Evolutionary conservation across 2,329 filamentous ascomycete genomes (phyloP), one percentile per base, ranked within the genome.

Genomic region (Paraphaeosphaeria sporulosa): DNA sequence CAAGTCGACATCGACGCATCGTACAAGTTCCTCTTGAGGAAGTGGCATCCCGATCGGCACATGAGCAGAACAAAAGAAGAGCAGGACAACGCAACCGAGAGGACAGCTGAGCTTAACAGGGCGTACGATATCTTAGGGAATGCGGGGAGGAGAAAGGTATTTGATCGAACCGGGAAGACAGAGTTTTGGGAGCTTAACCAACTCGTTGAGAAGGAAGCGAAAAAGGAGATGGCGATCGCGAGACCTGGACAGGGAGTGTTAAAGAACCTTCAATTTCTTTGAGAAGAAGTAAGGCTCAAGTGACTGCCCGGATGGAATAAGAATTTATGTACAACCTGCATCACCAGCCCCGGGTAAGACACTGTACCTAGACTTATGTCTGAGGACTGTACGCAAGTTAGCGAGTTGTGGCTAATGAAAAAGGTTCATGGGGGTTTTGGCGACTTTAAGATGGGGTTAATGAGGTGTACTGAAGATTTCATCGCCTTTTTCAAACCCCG

Each of bases 21-120:
- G 23, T 53, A 27, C 38, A 43, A 43, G n/a, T 23, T 23, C 17
- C 38, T 43, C 2, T 30, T 27, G 12, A 53, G 23, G 23, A 53
- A 32, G 23, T 53, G 36, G 50, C 50, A 53, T 43, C 50, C 50
- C 13, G 50, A 53, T 23, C 27, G 25, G 3, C 36, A 53, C 15
- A 32, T 43, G 23, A 9, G 19, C 17, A 43, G 21, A 12, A 15
- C 50, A 9, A 32, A 53, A 8, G 38, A 53, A 30, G 50, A 53
- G 9, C 36, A 43, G 17, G 38, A 43, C 13, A 43, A 53, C 32
- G 50, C 50, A 7, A 32, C 36, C 12, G 13, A 53, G 50, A 38
- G 50, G 4, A 43, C 38, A 15, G 21, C 50, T 30, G 25, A 42
- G 15, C 27, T 53, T 23, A 53, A 19, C 13, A 30, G 25, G n/a